phyloP scores from a whole-genome alignment of 1,139 yeast species.

The Debaryomycetaceae sp. region DNA sequence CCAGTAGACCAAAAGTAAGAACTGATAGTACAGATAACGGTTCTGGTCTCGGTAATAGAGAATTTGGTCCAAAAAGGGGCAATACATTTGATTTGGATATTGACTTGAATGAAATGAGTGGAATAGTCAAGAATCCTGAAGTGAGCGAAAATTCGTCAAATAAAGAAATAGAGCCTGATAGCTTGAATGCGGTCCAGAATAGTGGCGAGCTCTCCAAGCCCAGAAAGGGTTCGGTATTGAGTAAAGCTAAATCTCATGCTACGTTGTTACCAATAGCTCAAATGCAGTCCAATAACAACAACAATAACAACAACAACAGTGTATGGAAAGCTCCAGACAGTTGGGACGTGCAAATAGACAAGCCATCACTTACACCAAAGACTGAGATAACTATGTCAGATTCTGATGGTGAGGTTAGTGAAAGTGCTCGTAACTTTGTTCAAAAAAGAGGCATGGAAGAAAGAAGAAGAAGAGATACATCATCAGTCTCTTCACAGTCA shows the following conservation, averaged over 20 bases:
- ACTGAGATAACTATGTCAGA: constrained; percentile 14
- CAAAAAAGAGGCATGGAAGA: neutral
- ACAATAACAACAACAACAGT: neutral
- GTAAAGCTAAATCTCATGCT: neutral
- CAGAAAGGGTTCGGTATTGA: constrained; percentile 1
- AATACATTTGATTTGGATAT: constrained; percentile 40
- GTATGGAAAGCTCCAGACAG: constrained; percentile 73
- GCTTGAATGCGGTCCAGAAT: neutral
- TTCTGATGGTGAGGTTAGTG: constrained; percentile 15
- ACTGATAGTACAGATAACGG: neutral
- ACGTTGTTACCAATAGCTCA: neutral
- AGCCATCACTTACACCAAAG: constrained; percentile 6
- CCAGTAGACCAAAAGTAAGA: constrained; percentile 1
- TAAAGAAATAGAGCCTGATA: neutral
- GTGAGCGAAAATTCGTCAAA: neutral
- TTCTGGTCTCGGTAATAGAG: neutral
- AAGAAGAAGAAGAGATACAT: neutral
- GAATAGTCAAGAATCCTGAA: constrained; percentile 37
- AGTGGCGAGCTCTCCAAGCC: neutral
- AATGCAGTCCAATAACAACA: neutral
- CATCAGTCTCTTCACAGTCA: neutral
- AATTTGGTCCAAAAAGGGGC: constrained; percentile 4
- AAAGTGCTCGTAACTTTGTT: neutral
- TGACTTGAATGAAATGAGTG: constrained; percentile 50
- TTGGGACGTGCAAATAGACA: constrained; percentile 64